Base-by-base conservation (phyloP, 2,329 filamentous ascomycete genomes). In the Trichoderma endophyticum region DNA sequence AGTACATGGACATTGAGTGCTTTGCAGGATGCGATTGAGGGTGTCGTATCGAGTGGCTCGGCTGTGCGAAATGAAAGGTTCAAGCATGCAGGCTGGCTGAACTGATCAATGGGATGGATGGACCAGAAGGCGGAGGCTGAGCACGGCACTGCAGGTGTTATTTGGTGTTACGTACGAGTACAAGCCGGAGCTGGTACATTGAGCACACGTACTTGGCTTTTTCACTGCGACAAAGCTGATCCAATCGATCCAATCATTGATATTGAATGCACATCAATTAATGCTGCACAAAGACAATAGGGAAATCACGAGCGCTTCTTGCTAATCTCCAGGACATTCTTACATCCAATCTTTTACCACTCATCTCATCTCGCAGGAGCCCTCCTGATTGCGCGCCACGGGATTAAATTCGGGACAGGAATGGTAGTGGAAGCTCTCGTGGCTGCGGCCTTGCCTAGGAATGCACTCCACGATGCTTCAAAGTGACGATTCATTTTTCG, bases 11-110 rank as follows among this genome's bases (percentile, higher is more conserved):
- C 34, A 36, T 15, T 36, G 34, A 24, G 59, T 63, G 48, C 63
- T 36, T 36, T 57, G 64, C 64, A 34, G 64, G 21, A 39, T 62
- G 32, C 32, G 39, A 3, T n/a, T n/a, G 14, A 32, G 21, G 12
- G 30, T 34, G 43, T 59, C 65, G 51, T 21, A 48, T 30, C 54
- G 11, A 60, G 54, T 51, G 43, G 43, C 28, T 61, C 66, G 66
- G 68, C 51, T 64, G 68, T 34, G 70, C 70, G 64, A 72, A 69
- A 72, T 72, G 70, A 72, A 69, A 54, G 70, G 70, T 39, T 34
- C 67, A 39, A 12, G 56, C 66, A 48, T 28, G 32, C 48, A 39
- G 18, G 48, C 24, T 15, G 48, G 48, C 48, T 12, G 43, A 21
- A 54, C 11, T 54, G 48, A 24, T n/a, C 39, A 43, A 43, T 51